Conservation (phyloP, 257 asterid genomes). For the Solanum gandarillasii region DNA sequence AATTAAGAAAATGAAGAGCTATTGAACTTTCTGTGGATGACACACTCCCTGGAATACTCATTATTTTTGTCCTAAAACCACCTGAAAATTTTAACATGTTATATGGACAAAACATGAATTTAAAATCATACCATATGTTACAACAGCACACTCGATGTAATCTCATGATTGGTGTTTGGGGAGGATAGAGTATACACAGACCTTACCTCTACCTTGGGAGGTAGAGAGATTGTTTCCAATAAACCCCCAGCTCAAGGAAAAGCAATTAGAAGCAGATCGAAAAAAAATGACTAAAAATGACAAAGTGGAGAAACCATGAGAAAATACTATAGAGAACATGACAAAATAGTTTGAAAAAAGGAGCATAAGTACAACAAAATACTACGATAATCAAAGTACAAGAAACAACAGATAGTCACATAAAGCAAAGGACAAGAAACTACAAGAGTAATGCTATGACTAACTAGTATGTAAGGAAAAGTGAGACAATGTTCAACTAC, state of each 20-base stretch:
- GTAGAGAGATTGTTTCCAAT: background rate
- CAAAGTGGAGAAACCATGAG: background rate
- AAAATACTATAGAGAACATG: background rate
- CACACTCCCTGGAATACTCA: slow-evolving; percentile 28
- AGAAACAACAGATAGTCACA: background rate
- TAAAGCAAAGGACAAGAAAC: background rate
- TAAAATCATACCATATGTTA: background rate
- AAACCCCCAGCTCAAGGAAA: background rate
- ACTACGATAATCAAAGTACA: background rate
- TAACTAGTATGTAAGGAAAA: background rate
- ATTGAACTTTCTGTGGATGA: background rate
- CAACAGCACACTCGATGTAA: background rate
- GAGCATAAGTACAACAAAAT: background rate
- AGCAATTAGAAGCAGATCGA: background rate
- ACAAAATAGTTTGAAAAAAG: background rate
- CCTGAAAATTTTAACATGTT: background rate
- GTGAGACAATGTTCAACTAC: background rate
- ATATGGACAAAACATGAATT: background rate
- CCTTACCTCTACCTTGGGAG: background rate
- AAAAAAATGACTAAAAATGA: background rate
- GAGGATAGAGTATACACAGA: background rate
- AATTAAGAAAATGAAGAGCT: background rate
- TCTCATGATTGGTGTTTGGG: background rate
- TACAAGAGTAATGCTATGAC: background rate
- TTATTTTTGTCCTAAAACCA: background rate